A percentile compares a stretch with the other conserved stretches of the same genome.
Conservation (phyloP, 2,329 filamentous ascomycete species). For the Epichloe uncinata region DNA sequence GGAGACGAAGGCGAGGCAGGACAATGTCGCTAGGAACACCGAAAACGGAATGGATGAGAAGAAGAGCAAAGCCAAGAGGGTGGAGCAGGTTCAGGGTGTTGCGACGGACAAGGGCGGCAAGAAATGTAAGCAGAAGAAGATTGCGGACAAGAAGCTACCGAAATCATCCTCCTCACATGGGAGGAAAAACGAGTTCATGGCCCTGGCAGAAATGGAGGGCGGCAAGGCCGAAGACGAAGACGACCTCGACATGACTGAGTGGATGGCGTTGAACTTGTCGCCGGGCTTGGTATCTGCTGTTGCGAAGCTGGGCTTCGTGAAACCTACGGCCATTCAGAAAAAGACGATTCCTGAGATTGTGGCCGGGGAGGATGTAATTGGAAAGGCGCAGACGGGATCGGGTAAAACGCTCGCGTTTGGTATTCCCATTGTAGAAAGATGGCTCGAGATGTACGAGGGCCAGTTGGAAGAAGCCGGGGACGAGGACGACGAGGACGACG, state of each 20-base stretch:
- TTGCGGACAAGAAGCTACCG: conserved; percentile 22
- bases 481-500: not conserved
- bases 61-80: conserved; percentile 12
- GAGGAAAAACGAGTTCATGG: conserved; percentile 36
- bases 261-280: conserved; percentile 63
- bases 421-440: conserved; percentile 82
- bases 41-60: conserved; percentile 10
- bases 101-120: conserved; percentile 4
- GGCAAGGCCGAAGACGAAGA: conserved; percentile 45
- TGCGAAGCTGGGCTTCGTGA: conserved; percentile 64
- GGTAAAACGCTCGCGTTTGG: conserved; percentile 94
- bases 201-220: conserved; percentile 37
- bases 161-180: conserved; percentile 24
- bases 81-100: conserved; percentile 8
- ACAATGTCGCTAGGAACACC: not conserved
- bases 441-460: conserved; percentile 40
- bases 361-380: conserved; percentile 75
- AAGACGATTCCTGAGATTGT: conserved; percentile 71
- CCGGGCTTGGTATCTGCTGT: conserved; percentile 58
- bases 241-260: conserved; percentile 59
- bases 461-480: conserved; percentile 17
- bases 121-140: conserved; percentile 16
- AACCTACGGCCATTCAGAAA: conserved; percentile 71
- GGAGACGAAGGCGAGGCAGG: conserved; percentile 4
- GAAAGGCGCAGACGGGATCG: conserved; percentile 91